A percentile compares a stretch with the other conserved stretches of the same genome.
These are phyloP conservation scores for Vigna reflexopilosa DNA, from an alignment of 306 rosid species.

Conservation along the genomic window DNA sequence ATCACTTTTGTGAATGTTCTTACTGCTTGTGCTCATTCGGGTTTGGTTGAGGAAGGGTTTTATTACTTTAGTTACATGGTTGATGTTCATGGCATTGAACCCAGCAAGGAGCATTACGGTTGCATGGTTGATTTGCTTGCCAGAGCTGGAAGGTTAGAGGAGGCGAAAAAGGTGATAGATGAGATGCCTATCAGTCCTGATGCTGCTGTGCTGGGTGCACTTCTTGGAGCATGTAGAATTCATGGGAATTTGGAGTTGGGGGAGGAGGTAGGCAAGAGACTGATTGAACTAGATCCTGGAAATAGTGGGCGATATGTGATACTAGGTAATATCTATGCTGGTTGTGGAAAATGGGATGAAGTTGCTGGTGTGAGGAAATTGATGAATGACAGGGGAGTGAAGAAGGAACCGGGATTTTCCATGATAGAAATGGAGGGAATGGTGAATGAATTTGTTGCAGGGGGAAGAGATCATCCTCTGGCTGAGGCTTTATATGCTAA, in stretches of 20 bases:
- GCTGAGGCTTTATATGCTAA: constrained; percentile 46
- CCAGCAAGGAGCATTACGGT: constrained; percentile 64
- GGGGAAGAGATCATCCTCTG: constrained; percentile 59
- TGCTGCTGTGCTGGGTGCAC: constrained; percentile 66
- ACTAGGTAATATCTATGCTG: constrained; percentile 67
- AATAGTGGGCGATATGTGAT: constrained; percentile 73
- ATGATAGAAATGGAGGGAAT: constrained; percentile 66
- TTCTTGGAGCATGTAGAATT: constrained; percentile 78
- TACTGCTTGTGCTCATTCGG: constrained; percentile 70
- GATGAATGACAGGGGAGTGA: constrained; percentile 71
- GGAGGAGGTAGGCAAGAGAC: constrained; percentile 56
- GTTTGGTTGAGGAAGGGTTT: constrained; percentile 59
- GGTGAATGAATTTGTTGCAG: constrained; percentile 66
- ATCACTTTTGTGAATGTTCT: constrained; percentile 69
- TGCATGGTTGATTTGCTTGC: constrained; percentile 75
- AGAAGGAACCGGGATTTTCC: constrained; percentile 69
- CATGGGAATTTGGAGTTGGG: constrained; percentile 64
- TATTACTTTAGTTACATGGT: constrained; percentile 51
- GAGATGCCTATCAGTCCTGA: constrained; percentile 69
- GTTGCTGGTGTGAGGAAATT: constrained; percentile 61
- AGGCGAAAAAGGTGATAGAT: constrained; percentile 56
- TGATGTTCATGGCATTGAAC: constrained; percentile 53
- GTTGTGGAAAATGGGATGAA: constrained; percentile 66
- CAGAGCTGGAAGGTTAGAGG: constrained; percentile 61
- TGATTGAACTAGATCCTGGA: constrained; percentile 66